phyloP scores from a whole-genome alignment of 31 red algal genomes.

The Odonthalia washingtoniensis region DNA sequence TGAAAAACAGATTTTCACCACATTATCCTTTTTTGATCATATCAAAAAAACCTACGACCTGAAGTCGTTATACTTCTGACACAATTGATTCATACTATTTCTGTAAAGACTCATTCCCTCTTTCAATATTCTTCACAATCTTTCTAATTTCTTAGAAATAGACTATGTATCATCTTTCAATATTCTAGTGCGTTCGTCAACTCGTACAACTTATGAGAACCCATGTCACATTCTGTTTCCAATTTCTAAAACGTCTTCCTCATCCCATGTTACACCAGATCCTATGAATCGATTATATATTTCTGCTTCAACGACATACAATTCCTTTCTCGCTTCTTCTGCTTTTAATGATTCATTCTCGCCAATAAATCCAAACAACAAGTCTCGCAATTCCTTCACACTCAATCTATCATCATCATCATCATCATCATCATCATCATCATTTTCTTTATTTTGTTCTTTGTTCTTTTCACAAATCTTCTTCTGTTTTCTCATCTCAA shows the following conservation, averaged over 20 bases:
- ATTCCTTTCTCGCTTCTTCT: slow-evolving; percentile 36
- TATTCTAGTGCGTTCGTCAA: slow-evolving; percentile 41
- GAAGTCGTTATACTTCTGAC: too few species aligned
- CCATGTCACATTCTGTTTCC: slow-evolving; percentile 73
- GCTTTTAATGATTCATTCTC: slow-evolving; percentile 30
- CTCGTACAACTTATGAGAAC: slow-evolving; percentile 64
- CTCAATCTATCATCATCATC: not conserved
- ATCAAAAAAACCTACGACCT: too few species aligned
- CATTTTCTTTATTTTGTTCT: slow-evolving; percentile 15
- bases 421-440: too few species aligned
- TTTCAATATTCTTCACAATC: slow-evolving; percentile 58
- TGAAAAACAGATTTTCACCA: too few species aligned
- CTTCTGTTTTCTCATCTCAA: slow-evolving; percentile 22
- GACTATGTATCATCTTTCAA: slow-evolving; percentile 7
- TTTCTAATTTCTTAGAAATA: slow-evolving; percentile 22
- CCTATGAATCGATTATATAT: slow-evolving; percentile 62
- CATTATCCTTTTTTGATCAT: too few species aligned
- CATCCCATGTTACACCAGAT: slow-evolving; percentile 32
- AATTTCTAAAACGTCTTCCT: slow-evolving; percentile 40
- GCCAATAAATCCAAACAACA: slow-evolving; percentile 25
- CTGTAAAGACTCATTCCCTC: slow-evolving; percentile 61
- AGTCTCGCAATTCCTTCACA: slow-evolving; percentile 18
- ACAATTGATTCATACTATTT: slow-evolving; percentile 63
- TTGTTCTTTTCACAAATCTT: too few species aligned
- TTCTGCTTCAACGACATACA: slow-evolving; percentile 50